A percentile compares a stretch with the other conserved stretches of the same genome.
These are phyloP conservation scores for Atkinsonella hypoxylon DNA, from an alignment of 2,329 filamentous ascomycete species.

Conservation along the genomic window DNA sequence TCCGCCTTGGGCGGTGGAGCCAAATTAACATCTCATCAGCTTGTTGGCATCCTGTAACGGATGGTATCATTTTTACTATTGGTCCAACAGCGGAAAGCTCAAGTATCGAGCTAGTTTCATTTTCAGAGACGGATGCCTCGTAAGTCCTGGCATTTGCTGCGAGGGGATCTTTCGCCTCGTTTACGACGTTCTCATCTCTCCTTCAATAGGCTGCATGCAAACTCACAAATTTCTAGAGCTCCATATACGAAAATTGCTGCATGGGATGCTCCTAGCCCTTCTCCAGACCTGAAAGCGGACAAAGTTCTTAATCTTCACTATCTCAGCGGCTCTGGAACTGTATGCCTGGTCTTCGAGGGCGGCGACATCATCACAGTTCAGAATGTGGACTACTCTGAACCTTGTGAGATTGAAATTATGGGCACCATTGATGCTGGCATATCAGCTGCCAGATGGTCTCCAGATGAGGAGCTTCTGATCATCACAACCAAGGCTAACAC, in stretches of 20 bases:
- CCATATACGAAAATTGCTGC: conserved; percentile 48
- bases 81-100: conserved; percentile 62
- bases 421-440: conserved; percentile 91
- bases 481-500: conserved; percentile 71
- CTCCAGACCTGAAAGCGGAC: conserved; percentile 64
- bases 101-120: conserved; percentile 58
- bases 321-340: conserved; percentile 66
- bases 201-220: not conserved
- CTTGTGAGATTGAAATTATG: conserved; percentile 81
- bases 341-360: conserved; percentile 74
- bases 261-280: conserved; percentile 79
- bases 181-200: not conserved
- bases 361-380: conserved; percentile 83
- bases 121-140: conserved; percentile 30
- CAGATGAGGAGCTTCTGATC: conserved; percentile 82
- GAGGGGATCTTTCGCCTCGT: not conserved
- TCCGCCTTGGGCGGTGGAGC: conserved; percentile 56
- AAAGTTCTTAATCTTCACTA: conserved; percentile 69
- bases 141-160: conserved; percentile 1
- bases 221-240: not conserved
- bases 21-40: conserved; percentile 56
- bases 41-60: conserved; percentile 73
- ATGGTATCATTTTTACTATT: conserved; percentile 71
- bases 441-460: conserved; percentile 80
- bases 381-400: conserved; percentile 38